phyloP scores from a whole-genome alignment of 345 rosid species.

The Stellera chamaejasme region DNA sequence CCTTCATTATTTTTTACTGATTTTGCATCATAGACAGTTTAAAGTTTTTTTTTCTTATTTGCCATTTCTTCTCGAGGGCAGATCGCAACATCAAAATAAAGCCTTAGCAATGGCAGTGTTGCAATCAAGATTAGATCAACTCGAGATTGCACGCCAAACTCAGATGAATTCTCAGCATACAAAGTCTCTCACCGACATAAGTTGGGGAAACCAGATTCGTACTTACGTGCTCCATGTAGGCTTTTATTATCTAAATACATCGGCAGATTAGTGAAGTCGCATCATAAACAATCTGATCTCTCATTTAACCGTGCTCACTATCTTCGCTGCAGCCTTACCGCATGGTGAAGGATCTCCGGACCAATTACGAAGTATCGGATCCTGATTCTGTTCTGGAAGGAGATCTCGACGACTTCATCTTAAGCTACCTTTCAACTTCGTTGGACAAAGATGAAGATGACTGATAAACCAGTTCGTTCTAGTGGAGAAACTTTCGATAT shows the following conservation, averaged over 20 bases:
- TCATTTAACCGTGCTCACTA: background rate
- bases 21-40: background rate
- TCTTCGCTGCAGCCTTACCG: conserved; percentile 61
- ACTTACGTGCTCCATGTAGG: conserved; percentile 87
- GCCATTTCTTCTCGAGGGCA: background rate
- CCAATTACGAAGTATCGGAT: conserved; percentile 81
- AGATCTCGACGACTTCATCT: conserved; percentile 73
- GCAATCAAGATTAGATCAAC: conserved; percentile 88
- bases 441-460: conserved; percentile 45
- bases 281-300: background rate
- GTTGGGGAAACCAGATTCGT: conserved; percentile 95
- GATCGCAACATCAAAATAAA: conserved; percentile 89
- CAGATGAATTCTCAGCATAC: conserved; percentile 88
- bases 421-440: conserved; percentile 73
- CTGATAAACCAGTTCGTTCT: conserved; percentile 9
- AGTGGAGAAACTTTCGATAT: too few relatives aligned
- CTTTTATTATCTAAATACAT: background rate
- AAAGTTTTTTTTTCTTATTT: too few relatives aligned
- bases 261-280: conserved; percentile 1
- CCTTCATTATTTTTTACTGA: conserved; percentile 6
- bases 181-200: conserved; percentile 80
- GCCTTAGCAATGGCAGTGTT: conserved; percentile 95
- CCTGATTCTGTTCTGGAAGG: conserved; percentile 92
- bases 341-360: conserved; percentile 91
- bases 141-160: conserved; percentile 82